Conservation (phyloP, 129 eudicot species). For the Saposhnikovia divaricata region DNA sequence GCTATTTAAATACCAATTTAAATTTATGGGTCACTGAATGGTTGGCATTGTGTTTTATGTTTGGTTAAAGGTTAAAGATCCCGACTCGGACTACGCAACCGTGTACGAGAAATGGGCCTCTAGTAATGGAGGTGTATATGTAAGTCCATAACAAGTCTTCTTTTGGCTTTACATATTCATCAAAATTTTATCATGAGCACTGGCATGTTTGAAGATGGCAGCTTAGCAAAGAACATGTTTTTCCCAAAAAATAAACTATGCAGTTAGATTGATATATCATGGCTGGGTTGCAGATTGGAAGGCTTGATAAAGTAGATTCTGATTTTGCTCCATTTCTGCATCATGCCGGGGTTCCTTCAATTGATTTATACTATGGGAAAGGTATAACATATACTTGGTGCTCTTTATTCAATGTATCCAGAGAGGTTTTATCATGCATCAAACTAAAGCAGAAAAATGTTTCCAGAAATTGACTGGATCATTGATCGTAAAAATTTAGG, state of each 20-base stretch:
- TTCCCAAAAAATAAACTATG: neutral
- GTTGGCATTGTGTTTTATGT: neutral
- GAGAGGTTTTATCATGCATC: neutral
- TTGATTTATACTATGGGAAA: slow-evolving; percentile 76
- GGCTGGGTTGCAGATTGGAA: slow-evolving; percentile 57
- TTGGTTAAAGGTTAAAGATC: slow-evolving; percentile 57
- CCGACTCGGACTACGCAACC: slow-evolving; percentile 37
- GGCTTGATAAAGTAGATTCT: slow-evolving; percentile 78
- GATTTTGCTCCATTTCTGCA: slow-evolving; percentile 96
- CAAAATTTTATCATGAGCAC: neutral
- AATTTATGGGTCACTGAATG: neutral
- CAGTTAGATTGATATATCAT: slow-evolving; percentile 7
- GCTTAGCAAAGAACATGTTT: neutral
- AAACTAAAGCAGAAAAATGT: neutral
- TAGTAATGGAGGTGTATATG: slow-evolving; percentile 36
- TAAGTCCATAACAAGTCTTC: slow-evolving; percentile 33
- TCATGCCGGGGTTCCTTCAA: slow-evolving; percentile 88
- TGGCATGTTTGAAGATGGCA: slow-evolving; percentile 1
- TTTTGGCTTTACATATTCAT: neutral
- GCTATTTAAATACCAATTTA: neutral
- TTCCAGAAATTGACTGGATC: neutral
- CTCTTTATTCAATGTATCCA: neutral
- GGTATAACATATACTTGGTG: slow-evolving; percentile 30
- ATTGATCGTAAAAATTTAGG: neutral
- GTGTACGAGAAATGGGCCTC: slow-evolving; percentile 59